phyloP scores from a whole-genome alignment of 495 filamentous ascomycete genomes.

The Aspergillus panamensis region DNA sequence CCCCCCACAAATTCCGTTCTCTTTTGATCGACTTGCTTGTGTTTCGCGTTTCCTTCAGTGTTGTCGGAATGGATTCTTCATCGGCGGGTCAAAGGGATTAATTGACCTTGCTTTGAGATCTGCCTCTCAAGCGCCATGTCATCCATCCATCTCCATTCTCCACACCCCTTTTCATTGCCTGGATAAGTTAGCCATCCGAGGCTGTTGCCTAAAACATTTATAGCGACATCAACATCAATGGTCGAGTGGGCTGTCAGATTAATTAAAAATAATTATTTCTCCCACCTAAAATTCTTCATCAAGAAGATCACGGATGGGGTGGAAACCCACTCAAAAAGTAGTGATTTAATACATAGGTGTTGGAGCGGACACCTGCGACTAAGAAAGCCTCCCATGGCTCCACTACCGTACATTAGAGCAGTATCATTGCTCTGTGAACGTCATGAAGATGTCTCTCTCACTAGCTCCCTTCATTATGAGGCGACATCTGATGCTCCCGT shows the following conservation, averaged over 20 bases:
- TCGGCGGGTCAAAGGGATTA: slow-evolving; percentile 6
- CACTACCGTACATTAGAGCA: slow-evolving; percentile 3
- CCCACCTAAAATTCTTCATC: background rate
- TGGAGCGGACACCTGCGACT: slow-evolving; percentile 10
- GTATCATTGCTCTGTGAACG: background rate
- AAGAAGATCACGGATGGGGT: slow-evolving; percentile 5
- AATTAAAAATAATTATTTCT: slow-evolving; percentile 1
- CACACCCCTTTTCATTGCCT: slow-evolving; percentile 3
- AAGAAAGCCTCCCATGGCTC: slow-evolving; percentile 14
- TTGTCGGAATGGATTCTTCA: slow-evolving; percentile 3
- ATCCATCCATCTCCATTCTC: background rate
- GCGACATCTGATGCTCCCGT: slow-evolving; percentile 20
- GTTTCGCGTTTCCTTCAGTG: background rate
- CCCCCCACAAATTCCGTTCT: background rate
- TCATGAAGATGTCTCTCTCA: slow-evolving; percentile 15
- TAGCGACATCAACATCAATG: background rate
- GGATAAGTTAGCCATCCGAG: background rate
- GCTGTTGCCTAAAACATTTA: background rate
- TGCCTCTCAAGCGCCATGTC: slow-evolving; percentile 7
- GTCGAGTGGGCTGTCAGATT: background rate
- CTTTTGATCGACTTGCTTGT: background rate
- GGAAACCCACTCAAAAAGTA: slow-evolving; percentile 10
- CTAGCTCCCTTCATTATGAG: background rate
- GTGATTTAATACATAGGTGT: slow-evolving; percentile 17
- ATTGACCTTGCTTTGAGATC: slow-evolving; percentile 14